These are phyloP conservation scores for Rhazya stricta DNA, from an alignment of 257 asterid genomes.

Conservation along the genomic window DNA sequence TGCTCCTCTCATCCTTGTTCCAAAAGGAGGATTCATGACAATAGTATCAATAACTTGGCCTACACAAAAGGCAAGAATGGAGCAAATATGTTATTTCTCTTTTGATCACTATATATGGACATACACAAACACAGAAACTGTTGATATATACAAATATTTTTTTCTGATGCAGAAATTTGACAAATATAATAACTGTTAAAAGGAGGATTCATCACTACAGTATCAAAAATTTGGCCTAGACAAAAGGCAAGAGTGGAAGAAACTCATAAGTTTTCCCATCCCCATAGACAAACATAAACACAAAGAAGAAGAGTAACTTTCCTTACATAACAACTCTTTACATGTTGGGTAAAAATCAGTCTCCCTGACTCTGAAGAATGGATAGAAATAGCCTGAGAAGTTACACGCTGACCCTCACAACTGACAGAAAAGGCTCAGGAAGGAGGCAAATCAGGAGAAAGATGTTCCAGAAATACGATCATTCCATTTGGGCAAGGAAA, in stretches of 20 bases:
- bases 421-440: neutral
- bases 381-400: neutral
- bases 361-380: neutral
- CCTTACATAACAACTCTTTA: neutral
- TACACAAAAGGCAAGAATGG: conserved; percentile 28
- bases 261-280: neutral
- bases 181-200: conserved; percentile 24
- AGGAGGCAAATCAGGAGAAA: neutral
- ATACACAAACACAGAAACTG: neutral
- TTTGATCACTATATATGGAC: neutral
- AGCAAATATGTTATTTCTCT: conserved; percentile 10
- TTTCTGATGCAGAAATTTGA: neutral
- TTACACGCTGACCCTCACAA: neutral
- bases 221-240: conserved; percentile 54
- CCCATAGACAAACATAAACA: neutral
- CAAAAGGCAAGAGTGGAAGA: conserved; percentile 20
- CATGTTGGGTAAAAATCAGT: neutral
- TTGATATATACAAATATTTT: neutral
- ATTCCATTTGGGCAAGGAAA: neutral
- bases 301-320: neutral
- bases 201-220: conserved; percentile 91
- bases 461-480: neutral
- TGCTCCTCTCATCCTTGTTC: conserved; percentile 93
- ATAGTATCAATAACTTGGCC: conserved; percentile 65
- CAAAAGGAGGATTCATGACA: conserved; percentile 98